Evolutionary conservation across 2,329 filamentous ascomycete species (phyloP).

Genomic region (Microascus cirrosus): DNA sequence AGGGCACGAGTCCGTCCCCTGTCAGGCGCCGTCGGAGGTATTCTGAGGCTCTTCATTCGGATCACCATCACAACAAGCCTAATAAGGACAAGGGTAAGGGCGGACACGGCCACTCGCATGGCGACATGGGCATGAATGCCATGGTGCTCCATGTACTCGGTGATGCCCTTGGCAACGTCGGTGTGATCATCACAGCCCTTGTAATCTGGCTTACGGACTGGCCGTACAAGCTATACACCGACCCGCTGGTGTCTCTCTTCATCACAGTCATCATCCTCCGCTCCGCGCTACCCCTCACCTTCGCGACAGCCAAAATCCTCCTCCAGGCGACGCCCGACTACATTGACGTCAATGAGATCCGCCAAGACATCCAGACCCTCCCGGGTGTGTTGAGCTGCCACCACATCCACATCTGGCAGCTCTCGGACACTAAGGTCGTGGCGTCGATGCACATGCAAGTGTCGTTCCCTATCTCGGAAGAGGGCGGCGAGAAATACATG

Average conservation of each 20-base stretch:
- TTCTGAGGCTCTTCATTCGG: constrained; percentile 47
- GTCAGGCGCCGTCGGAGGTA: constrained; percentile 25
- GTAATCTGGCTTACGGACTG: constrained; percentile 86
- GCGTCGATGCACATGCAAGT: constrained; percentile 91
- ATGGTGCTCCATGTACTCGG: constrained; percentile 69
- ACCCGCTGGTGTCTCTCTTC: constrained; percentile 84
- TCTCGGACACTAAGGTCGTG: constrained; percentile 88
- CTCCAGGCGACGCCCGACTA: constrained; percentile 89
- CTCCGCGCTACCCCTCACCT: constrained; percentile 68
- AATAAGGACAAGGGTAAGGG: constrained; percentile 43
- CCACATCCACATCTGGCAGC: constrained; percentile 95
- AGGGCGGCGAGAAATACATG: constrained; percentile 79
- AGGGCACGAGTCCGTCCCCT: constrained; percentile 6
- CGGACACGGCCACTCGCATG: constrained; percentile 66
- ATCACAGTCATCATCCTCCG: constrained; percentile 74
- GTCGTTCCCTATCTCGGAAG: constrained; percentile 75
- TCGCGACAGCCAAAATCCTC: constrained; percentile 74
- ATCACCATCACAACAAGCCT: constrained; percentile 74
- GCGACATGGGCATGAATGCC: constrained; percentile 90
- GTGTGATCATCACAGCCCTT: constrained; percentile 71
- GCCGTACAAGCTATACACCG: constrained; percentile 74
- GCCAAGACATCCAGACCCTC: constrained; percentile 77
- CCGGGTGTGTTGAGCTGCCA: constrained; percentile 84
- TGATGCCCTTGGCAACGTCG: constrained; percentile 76
- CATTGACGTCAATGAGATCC: constrained; percentile 79